Evolutionary conservation across 306 rosid genomes (phyloP), one percentile per base, ranked within the genome.

Genomic region (Ammopiptanthus mongolicus): DNA sequence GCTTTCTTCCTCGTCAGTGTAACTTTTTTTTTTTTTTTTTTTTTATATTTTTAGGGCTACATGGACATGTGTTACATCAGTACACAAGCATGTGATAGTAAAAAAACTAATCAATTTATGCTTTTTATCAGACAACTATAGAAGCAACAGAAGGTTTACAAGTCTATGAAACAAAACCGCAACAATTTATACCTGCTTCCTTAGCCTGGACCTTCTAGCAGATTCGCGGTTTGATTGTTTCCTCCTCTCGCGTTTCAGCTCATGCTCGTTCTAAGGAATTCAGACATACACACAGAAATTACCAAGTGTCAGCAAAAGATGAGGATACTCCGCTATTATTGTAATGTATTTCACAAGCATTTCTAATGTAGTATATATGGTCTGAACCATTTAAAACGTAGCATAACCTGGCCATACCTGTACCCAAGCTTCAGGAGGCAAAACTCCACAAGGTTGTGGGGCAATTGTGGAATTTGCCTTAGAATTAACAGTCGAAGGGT

Each of bases 141-240:
- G n/a, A 74, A 34, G 28, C 13, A 7, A 18, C 6, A 25, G 53
- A 56, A 63, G 51, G n/a, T 71, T 58, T 41, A n/a, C 31, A 15
- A 28, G 17, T n/a, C 33, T 15, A 10, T 6, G 31, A 67, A 29
- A 23, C 29, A 17, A 25, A 73, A 48, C 42, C 11, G 1, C 47
- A 73, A 39, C 2, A 62, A 81, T 7, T 52, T 41, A 1, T 84
- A 95, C 99, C 99, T 95, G 99, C 87, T 92, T 95, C 88, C 99
- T 90, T 81, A 95, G 78, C 84, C 99, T 92, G 22, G 99, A 95
- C 77, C 99, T 86, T 87, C 99, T 87, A 71, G 99, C 99, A 58
- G 99, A 95, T 82, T 95, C 99, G 42, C 99, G 88, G 74, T 95
- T 95, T 1, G 99, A 95, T 80, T 95, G 99, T 85, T 95, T 95